A percentile compares a stretch with the other conserved stretches of the same genome.
Conservation (phyloP, 345 rosid genomes). For the Syzygium grande region DNA sequence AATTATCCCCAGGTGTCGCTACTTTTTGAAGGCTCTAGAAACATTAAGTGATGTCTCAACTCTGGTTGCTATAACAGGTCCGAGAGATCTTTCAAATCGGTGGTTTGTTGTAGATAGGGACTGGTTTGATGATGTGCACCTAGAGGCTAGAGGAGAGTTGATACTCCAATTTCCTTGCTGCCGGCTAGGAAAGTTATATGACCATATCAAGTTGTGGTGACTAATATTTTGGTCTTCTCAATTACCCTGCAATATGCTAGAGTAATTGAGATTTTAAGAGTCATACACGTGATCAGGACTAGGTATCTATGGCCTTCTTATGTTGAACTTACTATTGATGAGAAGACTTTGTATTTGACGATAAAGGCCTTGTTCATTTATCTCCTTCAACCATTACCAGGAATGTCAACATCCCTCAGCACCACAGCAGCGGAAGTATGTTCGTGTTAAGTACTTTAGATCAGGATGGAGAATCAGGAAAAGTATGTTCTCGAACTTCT, state of each 20-base stretch:
- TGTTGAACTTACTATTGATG: background rate
- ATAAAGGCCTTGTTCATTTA: background rate
- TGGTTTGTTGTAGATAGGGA: background rate
- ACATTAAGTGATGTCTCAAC: background rate
- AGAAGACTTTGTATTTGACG: background rate
- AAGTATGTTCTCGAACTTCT: constrained; percentile 36
- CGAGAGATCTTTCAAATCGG: background rate
- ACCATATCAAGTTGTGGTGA: background rate
- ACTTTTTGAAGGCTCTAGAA: background rate
- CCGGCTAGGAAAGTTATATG: background rate
- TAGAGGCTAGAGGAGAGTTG: background rate
- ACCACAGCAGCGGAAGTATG: constrained; percentile 61
- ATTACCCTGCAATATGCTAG: too few species aligned
- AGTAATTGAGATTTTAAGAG: background rate
- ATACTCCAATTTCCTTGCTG: background rate
- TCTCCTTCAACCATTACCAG: constrained; percentile 11
- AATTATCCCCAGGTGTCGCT: background rate
- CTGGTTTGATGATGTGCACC: background rate
- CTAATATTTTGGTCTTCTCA: background rate
- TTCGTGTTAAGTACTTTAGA: constrained; percentile 72
- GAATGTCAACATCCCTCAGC: constrained; percentile 74
- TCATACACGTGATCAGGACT: background rate
- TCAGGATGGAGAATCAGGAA: constrained; percentile 91
- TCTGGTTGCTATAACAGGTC: background rate
- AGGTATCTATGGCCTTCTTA: background rate